Percentiles rank a stretch among this genome's conserved stretches.
Conservation (phyloP, 768 basidiomycete species). For the Boletus huronensis region DNA sequence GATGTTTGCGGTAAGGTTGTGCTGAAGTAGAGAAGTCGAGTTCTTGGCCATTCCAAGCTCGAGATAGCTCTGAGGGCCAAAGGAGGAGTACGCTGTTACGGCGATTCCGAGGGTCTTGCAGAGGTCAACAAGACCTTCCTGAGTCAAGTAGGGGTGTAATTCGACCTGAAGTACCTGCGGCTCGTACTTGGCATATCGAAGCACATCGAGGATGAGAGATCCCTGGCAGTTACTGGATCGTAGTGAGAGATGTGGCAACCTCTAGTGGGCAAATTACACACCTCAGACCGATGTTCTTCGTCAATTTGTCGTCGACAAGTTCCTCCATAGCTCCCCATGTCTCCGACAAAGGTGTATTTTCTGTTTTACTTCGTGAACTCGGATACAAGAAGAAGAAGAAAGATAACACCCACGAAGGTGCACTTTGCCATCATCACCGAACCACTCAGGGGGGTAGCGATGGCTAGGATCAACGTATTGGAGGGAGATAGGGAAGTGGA, state of each 20-base stretch:
- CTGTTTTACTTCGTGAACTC: slow-evolving; percentile 28
- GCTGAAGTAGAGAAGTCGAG: slow-evolving; percentile 49
- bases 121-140: slow-evolving; percentile 44
- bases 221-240: slow-evolving; percentile 67
- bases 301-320: slow-evolving; percentile 65
- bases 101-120: slow-evolving; percentile 45
- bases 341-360: slow-evolving; percentile 69
- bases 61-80: slow-evolving; percentile 53
- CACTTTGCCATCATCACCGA: slow-evolving; percentile 66
- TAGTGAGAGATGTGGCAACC: background rate
- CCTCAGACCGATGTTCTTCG: slow-evolving; percentile 80
- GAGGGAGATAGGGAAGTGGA: slow-evolving; percentile 86
- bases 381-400: background rate
- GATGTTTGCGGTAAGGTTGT: slow-evolving; percentile 41
- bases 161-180: slow-evolving; percentile 61
- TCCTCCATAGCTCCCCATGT: slow-evolving; percentile 85
- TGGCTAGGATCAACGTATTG: slow-evolving; percentile 73
- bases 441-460: slow-evolving; percentile 85
- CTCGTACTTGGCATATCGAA: slow-evolving; percentile 69
- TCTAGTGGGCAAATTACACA: slow-evolving; percentile 20
- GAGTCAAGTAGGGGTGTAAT: slow-evolving; percentile 53
- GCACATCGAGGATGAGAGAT: slow-evolving; percentile 66
- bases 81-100: slow-evolving; percentile 54
- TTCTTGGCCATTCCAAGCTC: slow-evolving; percentile 64
- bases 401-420: slow-evolving; percentile 46